These are phyloP conservation scores for Aspergillus melleus DNA, from an alignment of 2,329 filamentous ascomycete species.

Conservation along the genomic window DNA sequence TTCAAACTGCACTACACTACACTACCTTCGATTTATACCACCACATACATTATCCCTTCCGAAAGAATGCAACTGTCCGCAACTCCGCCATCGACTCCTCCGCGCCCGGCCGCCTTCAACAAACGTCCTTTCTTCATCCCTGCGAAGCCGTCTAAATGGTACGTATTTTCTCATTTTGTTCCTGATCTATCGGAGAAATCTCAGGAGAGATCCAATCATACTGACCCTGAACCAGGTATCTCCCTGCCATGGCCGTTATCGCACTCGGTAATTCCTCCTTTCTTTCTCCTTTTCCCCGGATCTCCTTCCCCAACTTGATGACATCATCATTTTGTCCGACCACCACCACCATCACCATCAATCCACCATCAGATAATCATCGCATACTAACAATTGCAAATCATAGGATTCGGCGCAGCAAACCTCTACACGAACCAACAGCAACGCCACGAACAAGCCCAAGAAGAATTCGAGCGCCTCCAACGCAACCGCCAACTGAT, in stretches of 20 bases:
- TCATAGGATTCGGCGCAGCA: not conserved
- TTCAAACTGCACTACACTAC: no score
- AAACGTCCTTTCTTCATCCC: conserved; percentile 10
- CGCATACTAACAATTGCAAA: not conserved
- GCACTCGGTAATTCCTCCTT: conserved; percentile 12
- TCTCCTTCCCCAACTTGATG: not conserved
- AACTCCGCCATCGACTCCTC: conserved; percentile 4
- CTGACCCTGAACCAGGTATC: conserved; percentile 10
- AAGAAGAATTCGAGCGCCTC: conserved; percentile 23
- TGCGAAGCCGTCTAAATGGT: conserved; percentile 11
- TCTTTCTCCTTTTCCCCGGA: not conserved
- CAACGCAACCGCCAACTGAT: conserved; percentile 43
- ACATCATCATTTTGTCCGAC: not conserved
- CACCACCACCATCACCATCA: not conserved
- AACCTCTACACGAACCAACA: not conserved
- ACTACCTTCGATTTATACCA: not conserved
- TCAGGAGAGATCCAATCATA: not conserved
- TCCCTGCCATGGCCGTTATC: conserved; percentile 17
- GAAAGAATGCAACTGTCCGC: conserved; percentile 7
- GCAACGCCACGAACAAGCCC: not conserved
- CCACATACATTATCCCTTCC: not conserved
- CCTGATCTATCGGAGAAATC: no score
- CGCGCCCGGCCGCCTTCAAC: conserved; percentile 7
- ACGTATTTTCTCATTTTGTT: not conserved
- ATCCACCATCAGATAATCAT: not conserved